phyloP scores from a whole-genome alignment of 2,329 filamentous ascomycete species.

The Bipolaris sorokiniana region DNA sequence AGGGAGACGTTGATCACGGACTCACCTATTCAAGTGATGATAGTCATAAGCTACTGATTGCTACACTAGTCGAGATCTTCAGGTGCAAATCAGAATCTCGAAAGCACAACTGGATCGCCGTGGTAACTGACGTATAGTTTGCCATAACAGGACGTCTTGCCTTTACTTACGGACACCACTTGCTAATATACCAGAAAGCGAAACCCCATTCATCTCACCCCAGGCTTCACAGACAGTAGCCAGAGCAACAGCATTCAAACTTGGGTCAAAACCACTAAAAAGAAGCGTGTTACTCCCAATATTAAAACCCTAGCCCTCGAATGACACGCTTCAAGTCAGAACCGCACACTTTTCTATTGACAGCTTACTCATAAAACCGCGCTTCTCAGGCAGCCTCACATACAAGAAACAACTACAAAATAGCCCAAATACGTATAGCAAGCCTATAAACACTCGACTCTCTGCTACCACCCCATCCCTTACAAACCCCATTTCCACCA shows the following conservation, averaged over 20 bases:
- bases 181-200: not conserved
- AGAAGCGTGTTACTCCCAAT: conserved; percentile 10
- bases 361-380: conserved; percentile 16
- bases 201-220: not conserved
- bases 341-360: conserved; percentile 3
- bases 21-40: too few species aligned
- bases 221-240: not conserved
- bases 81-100: not conserved
- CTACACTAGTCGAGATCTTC: too few species aligned
- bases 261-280: not conserved
- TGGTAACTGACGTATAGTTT: too few species aligned
- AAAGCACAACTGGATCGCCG: not conserved
- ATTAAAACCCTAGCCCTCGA: conserved; percentile 1
- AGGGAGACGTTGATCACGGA: too few species aligned
- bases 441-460: too few species aligned
- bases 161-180: too few species aligned
- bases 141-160: too few species aligned
- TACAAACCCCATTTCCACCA: too few species aligned
- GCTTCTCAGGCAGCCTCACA: conserved; percentile 17
- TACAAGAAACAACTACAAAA: not conserved
- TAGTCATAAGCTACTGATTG: too few species aligned
- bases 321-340: not conserved
- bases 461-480: too few species aligned
- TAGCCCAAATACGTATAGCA: too few species aligned
- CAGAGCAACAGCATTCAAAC: not conserved